Base-by-base conservation (phyloP, 495 filamentous ascomycete species). In the Xanthoparmelia taractica region DNA sequence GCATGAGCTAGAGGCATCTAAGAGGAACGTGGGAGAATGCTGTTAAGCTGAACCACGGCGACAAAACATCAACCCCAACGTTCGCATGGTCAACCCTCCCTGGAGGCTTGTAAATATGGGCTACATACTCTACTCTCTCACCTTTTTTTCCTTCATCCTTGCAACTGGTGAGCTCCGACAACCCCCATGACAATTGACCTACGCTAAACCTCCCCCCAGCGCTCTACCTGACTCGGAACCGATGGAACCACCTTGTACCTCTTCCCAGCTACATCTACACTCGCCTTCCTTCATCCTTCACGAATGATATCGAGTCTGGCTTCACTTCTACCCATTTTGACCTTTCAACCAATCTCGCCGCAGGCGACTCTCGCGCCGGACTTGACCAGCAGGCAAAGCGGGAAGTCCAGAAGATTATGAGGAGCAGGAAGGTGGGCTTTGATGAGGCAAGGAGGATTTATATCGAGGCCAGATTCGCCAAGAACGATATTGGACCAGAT, bases 381-480 rank as follows among this genome's bases (percentile, higher is more conserved):
- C 78, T 98, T 57, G 92, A 98, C 76, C 82, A 85, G 48, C 74
- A 70, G 43, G 88, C 81, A 18, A 97, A 97, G 79, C 73, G 76
- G 55, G 90, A 96, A 74, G 83, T 98, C 23, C 78, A 87, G 65
- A 81, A 78, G 64, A 92, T 98, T 72, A 98, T 98, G 95, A 90
- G 86, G 79, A 83, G 74, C 69, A 80, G 85, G 64, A 77, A 74
- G 54, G 80, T 96, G 23, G 79, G 79, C 59, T 97, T 98, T 71
- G 94, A 98, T 76, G 92, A 98, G 77, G 94, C 94, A 33, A 80
- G 94, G 63, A 78, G 88, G 57, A 80, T 92, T 27, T 93, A 87
- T 69, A 92, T 88, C 69, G 86, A 96, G 78, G 83, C 90, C 65
- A 79, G 87, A 65, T 94, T 98, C 70, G 82, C 81, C 67, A 90